Evolutionary conservation across 495 filamentous ascomycete species (phyloP).

Genomic region (Wilcoxina mikolae): DNA sequence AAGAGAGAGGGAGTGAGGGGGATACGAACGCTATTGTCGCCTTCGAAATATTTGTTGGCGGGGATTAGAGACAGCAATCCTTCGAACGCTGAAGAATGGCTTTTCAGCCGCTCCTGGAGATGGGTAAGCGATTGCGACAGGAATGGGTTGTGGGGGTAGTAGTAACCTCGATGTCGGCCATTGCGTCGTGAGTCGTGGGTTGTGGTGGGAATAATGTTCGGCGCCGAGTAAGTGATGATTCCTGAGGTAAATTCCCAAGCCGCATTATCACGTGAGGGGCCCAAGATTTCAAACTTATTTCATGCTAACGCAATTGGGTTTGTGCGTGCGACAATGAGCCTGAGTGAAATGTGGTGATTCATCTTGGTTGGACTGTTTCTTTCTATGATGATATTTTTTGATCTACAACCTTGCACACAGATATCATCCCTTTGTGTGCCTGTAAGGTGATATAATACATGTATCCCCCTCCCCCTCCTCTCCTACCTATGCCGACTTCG

Average conservation of each 20-base stretch:
- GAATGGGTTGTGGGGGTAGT: background rate
- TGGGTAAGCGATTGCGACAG: slow-evolving; percentile 9
- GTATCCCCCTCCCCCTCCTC: background rate
- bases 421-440: too few relatives aligned
- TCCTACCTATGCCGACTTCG: background rate
- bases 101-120: slow-evolving; percentile 77
- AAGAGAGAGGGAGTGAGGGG: background rate
- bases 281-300: too few relatives aligned
- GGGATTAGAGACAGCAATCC: slow-evolving; percentile 85
- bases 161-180: slow-evolving; percentile 4
- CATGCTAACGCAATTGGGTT: too few relatives aligned
- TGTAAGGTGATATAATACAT: background rate
- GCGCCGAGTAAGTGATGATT: background rate
- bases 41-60: slow-evolving; percentile 79
- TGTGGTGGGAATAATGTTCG: background rate
- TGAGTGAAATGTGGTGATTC: too few relatives aligned
- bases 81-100: slow-evolving; percentile 76
- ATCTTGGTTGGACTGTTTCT: too few relatives aligned
- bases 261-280: too few relatives aligned
- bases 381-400: too few relatives aligned
- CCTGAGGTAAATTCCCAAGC: background rate
- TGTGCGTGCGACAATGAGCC: too few relatives aligned
- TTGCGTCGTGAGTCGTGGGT: too few relatives aligned
- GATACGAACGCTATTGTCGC: slow-evolving; percentile 64
- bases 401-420: too few relatives aligned